Percentiles rank a stretch among this genome's conserved stretches.
Evolutionary conservation across 495 filamentous ascomycete species (phyloP).

Genomic region (Podospora tetraspora): DNA sequence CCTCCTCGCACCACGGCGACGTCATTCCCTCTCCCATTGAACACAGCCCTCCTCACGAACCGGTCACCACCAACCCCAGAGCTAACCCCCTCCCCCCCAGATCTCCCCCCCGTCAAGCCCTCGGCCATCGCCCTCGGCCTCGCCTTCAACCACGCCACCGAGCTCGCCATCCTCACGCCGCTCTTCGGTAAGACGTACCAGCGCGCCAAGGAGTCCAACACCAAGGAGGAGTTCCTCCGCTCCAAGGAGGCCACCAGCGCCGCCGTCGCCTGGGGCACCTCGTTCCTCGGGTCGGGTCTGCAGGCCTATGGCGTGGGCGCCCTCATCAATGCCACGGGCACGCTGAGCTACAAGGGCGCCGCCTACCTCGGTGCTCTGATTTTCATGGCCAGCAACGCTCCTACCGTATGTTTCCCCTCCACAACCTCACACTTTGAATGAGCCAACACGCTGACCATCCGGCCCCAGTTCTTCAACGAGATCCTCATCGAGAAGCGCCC

Average conservation of each 20-base stretch:
- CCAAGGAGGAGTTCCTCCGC: conserved; percentile 92
- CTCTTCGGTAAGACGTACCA: conserved; percentile 95
- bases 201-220: conserved; percentile 83
- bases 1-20: neutral
- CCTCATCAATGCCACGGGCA: conserved; percentile 91
- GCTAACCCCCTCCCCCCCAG: conserved; percentile 40
- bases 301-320: conserved; percentile 95
- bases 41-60: neutral
- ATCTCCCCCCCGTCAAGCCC: conserved; percentile 94
- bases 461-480: conserved; percentile 70
- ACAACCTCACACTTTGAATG: too few relatives aligned
- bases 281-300: conserved; percentile 77
- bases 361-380: conserved; percentile 87
- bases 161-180: conserved; percentile 66
- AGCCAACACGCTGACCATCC: neutral
- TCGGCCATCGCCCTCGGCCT: conserved; percentile 96
- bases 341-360: conserved; percentile 91
- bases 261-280: conserved; percentile 84
- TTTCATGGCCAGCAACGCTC: conserved; percentile 86
- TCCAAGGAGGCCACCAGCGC: conserved; percentile 87
- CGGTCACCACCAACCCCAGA: neutral
- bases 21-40: neutral
- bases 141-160: conserved; percentile 77
- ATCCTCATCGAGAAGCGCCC: conserved; percentile 87
- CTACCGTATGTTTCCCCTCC: conserved; percentile 52